phyloP scores from a whole-genome alignment of 1,284 basidiomycete genomes.

The Ceratobasidium sp. region DNA sequence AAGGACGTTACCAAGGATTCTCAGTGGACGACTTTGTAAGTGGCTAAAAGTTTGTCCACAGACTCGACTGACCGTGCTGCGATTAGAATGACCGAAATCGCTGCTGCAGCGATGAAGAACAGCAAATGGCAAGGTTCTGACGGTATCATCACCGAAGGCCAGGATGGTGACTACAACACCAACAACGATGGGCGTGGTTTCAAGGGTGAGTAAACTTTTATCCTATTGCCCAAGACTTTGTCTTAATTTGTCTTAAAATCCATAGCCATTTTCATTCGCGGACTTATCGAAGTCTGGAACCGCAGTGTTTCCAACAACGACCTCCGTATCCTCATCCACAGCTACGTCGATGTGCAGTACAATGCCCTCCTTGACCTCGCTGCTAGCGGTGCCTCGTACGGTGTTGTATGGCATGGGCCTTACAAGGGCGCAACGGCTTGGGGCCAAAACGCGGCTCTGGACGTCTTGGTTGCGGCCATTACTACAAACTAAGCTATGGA shows the following conservation, averaged over 20 bases:
- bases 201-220: constrained; percentile 54
- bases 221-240: too few species aligned
- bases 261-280: constrained; percentile 21
- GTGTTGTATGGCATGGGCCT: constrained; percentile 32
- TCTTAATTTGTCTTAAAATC: constrained; percentile 41
- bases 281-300: constrained; percentile 21
- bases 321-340: constrained; percentile 25
- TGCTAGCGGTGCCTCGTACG: constrained; percentile 19
- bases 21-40: constrained; percentile 4
- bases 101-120: constrained; percentile 54
- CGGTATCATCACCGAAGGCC: constrained; percentile 58
- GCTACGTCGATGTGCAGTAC: constrained; percentile 37
- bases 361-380: constrained; percentile 33
- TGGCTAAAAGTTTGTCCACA: not conserved
- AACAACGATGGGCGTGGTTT: constrained; percentile 60
- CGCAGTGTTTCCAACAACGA: constrained; percentile 19
- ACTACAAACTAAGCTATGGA: constrained; percentile 1
- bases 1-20: constrained; percentile 53
- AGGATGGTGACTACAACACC: constrained; percentile 51
- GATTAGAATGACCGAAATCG: constrained; percentile 53
- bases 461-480: constrained; percentile 24
- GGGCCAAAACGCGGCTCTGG: constrained; percentile 31
- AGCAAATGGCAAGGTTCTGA: constrained; percentile 56
- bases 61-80: not conserved
- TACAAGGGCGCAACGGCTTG: constrained; percentile 21